phyloP scores from a whole-genome alignment of 306 rosid species.

The Calophaca sinica region DNA sequence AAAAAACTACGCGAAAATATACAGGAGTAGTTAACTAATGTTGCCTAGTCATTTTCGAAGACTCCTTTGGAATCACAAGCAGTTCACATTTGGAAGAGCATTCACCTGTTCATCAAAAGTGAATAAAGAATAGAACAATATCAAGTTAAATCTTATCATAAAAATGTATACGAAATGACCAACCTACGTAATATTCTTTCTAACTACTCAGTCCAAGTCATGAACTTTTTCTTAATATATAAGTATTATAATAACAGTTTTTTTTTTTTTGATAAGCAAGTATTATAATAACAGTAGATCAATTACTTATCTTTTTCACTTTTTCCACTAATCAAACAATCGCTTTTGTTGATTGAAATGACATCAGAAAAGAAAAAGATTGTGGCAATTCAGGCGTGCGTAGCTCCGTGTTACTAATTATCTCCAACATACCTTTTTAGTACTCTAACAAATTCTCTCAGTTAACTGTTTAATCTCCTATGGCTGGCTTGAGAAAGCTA shows the following conservation, averaged over 20 bases:
- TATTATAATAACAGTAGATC: too few species aligned
- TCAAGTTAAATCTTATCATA: constrained; percentile 41
- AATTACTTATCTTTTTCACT: too few species aligned
- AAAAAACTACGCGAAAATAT: too few species aligned
- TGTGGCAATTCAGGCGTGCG: too few species aligned
- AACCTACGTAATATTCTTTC: constrained; percentile 13
- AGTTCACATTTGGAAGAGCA: constrained; percentile 17
- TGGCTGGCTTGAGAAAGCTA: neutral
- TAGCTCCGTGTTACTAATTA: too few species aligned
- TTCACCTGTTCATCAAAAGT: constrained; percentile 15
- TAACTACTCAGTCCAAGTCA: constrained; percentile 10
- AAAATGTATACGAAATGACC: constrained; percentile 32
- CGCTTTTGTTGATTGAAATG: too few species aligned
- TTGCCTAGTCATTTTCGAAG: constrained; percentile 17
- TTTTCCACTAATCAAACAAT: too few species aligned
- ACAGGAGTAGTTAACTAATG: too few species aligned
- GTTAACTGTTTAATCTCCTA: constrained; percentile 11
- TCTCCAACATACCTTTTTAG: neutral
- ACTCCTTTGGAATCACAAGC: constrained; percentile 21
- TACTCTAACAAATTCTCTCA: constrained; percentile 3
- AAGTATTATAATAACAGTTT: too few species aligned
- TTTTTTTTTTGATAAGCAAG: too few species aligned
- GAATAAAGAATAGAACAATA: constrained; percentile 39
- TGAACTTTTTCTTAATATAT: too few species aligned
- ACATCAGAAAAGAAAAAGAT: too few species aligned